Evolutionary conservation across 2,329 filamentous ascomycete genomes (phyloP).

Genomic region (Remersonia thermophila): DNA sequence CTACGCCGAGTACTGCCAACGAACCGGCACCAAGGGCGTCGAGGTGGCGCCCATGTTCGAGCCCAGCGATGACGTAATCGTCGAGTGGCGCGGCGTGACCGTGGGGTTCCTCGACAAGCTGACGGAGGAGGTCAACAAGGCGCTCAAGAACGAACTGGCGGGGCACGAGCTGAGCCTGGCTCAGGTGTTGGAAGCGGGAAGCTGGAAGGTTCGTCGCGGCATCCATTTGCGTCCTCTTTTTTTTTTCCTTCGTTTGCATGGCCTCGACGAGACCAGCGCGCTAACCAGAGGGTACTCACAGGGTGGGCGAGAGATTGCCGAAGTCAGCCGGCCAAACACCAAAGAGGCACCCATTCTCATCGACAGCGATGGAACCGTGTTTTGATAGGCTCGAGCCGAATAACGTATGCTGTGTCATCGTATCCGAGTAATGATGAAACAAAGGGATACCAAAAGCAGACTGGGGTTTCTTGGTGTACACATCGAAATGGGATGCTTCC

Average conservation of each 20-base stretch:
- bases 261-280: no score
- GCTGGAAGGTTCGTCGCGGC: slow-evolving; percentile 99
- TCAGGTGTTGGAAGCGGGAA: slow-evolving; percentile 89
- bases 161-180: slow-evolving; percentile 65
- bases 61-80: slow-evolving; percentile 47
- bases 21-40: slow-evolving; percentile 51
- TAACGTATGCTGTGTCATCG: no score
- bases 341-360: slow-evolving; percentile 96
- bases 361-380: slow-evolving; percentile 90
- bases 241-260: no score
- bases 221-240: slow-evolving; percentile 22
- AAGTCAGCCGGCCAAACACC: slow-evolving; percentile 89
- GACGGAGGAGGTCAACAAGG: slow-evolving; percentile 43
- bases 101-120: slow-evolving; percentile 47
- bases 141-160: slow-evolving; percentile 49
- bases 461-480: no score
- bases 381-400: slow-evolving; percentile 27
- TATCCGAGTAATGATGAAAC: no score
- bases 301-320: slow-evolving; percentile 91
- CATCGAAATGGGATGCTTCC: no score
- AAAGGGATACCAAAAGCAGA: neutral
- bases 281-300: no score
- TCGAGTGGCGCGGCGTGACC: slow-evolving; percentile 54
- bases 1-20: slow-evolving; percentile 53
- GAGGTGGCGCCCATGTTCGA: slow-evolving; percentile 48